Percentiles rank a stretch among this genome's conserved stretches.
phyloP scores from a whole-genome alignment of 306 rosid species.

The Bauhinia variegata region DNA sequence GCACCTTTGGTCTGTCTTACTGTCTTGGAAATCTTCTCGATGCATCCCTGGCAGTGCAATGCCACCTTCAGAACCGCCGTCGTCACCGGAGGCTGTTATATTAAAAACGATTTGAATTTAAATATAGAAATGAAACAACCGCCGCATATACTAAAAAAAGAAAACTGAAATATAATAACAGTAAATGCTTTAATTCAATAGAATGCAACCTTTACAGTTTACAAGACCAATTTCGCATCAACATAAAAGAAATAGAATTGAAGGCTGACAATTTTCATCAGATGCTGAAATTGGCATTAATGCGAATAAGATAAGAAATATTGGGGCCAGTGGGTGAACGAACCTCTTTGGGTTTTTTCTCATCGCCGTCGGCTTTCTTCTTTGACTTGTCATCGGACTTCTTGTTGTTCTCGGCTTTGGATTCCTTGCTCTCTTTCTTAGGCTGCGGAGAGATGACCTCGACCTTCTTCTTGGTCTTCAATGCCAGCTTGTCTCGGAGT shows the following conservation, averaged over 20 bases:
- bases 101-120: background rate
- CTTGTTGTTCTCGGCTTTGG: slow-evolving; percentile 39
- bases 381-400: slow-evolving; percentile 36
- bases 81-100: slow-evolving; percentile 57
- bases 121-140: background rate
- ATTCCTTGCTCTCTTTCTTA: slow-evolving; percentile 48
- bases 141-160: background rate
- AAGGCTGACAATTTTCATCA: background rate
- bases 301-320: background rate
- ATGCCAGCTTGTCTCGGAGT: slow-evolving; percentile 48
- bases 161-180: background rate
- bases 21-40: slow-evolving; percentile 45
- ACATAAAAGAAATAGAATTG: background rate
- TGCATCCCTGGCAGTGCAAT: slow-evolving; percentile 73
- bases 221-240: background rate
- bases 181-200: background rate
- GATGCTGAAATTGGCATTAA: background rate
- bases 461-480: slow-evolving; percentile 62
- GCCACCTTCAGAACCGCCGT: slow-evolving; percentile 65
- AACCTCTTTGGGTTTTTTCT: slow-evolving; percentile 60
- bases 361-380: slow-evolving; percentile 28
- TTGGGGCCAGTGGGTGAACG: background rate
- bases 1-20: slow-evolving; percentile 60
- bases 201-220: background rate
- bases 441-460: slow-evolving; percentile 60